A percentile compares a stretch with the other conserved stretches of the same genome.
phyloP scores from a whole-genome alignment of 192 early-diverging fungal genomes.

The Gryganskiella cystojenkinii region DNA sequence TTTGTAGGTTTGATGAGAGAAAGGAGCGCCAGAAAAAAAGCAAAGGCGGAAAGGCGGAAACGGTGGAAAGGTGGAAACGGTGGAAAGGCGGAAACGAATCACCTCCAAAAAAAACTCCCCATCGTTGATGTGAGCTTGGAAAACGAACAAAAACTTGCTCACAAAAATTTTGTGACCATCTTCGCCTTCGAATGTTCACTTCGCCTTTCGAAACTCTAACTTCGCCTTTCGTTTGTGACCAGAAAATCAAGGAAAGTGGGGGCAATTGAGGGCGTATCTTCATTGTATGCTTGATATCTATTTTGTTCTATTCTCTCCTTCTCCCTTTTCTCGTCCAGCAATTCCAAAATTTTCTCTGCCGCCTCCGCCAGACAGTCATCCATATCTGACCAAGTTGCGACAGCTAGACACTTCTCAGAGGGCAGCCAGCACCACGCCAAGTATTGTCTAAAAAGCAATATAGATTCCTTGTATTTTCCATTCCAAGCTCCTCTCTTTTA shows the following conservation, averaged over 20 bases:
- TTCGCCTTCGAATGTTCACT: no score
- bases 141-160: no score
- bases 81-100: no score
- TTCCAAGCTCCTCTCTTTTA: conserved; percentile 1
- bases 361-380: neutral
- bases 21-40: no score
- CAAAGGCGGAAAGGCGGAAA: no score
- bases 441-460: conserved; percentile 5
- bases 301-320: neutral
- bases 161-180: no score
- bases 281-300: neutral
- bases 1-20: no score
- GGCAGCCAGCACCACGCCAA: neutral
- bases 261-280: neutral
- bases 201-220: no score
- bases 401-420: neutral
- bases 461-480: neutral
- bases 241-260: neutral
- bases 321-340: neutral
- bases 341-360: neutral
- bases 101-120: no score
- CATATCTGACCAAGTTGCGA: neutral
- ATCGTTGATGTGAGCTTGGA: no score
- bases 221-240: no score
- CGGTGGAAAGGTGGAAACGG: no score